Conservation (phyloP, 257 asterid species). For the Gynochthodes officinalis region DNA sequence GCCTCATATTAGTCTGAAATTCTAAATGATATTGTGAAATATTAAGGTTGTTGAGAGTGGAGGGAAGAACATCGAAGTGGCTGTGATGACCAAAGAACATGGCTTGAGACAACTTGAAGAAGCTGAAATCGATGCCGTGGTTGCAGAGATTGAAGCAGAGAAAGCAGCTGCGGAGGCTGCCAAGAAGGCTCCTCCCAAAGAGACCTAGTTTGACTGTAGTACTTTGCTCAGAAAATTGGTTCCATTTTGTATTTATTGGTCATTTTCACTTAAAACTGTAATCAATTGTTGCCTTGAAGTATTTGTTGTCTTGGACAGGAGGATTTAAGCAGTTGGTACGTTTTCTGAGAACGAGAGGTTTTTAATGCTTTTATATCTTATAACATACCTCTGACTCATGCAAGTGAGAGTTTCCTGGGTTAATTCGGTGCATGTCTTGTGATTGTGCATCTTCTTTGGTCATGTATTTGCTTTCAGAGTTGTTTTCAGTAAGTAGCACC, state of each 20-base stretch:
- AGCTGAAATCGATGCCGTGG: conserved; percentile 87
- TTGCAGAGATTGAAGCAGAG: conserved; percentile 85
- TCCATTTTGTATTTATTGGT: not conserved
- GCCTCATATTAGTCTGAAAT: not conserved
- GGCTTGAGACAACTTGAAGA: conserved; percentile 89
- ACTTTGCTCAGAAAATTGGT: not conserved
- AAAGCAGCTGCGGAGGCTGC: conserved; percentile 99
- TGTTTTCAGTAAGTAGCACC: no score
- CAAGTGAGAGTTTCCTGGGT: not conserved
- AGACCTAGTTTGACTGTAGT: conserved; percentile 34
- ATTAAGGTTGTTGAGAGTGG: conserved; percentile 91
- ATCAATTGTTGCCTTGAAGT: conserved; percentile 8
- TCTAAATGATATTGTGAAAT: not conserved
- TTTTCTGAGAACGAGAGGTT: not conserved
- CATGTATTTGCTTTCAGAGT: not conserved
- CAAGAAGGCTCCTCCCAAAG: conserved; percentile 68
- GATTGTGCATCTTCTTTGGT: not conserved
- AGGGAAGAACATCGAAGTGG: conserved; percentile 96
- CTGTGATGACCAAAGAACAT: conserved; percentile 78
- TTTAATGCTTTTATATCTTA: not conserved
- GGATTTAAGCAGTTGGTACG: not conserved
- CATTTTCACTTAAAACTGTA: not conserved
- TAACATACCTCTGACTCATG: not conserved
- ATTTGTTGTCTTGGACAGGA: not conserved
- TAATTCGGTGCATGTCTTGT: not conserved